These are phyloP conservation scores for Draba incana DNA, from an alignment of 345 rosid species.

Conservation along the genomic window DNA sequence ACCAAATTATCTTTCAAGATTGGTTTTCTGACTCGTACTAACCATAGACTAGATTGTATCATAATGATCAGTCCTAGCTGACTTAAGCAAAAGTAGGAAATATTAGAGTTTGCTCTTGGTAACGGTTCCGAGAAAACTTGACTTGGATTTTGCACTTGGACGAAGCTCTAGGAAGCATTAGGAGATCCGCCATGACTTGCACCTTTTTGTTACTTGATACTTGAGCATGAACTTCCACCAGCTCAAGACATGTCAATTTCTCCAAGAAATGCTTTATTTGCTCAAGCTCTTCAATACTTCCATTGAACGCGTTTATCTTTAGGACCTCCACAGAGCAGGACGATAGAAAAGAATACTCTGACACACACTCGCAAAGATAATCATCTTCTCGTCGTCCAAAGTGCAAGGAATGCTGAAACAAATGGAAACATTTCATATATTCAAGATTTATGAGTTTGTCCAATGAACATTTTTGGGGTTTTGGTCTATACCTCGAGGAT, in stretches of 20 bases:
- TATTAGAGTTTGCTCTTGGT: neutral
- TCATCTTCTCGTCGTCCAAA: neutral
- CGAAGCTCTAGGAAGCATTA: slow-evolving; percentile 8
- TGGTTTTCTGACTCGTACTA: neutral
- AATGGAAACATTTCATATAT: no score
- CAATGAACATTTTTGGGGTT: neutral
- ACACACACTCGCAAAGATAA: neutral
- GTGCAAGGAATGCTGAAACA: neutral
- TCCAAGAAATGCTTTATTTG: slow-evolving; percentile 13
- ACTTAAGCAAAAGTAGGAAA: neutral
- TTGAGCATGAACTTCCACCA: neutral
- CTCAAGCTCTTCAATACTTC: neutral
- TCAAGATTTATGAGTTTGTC: no score
- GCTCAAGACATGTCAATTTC: neutral
- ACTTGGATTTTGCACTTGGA: neutral
- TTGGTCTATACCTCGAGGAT: neutral
- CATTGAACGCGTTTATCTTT: neutral
- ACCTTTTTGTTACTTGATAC: neutral
- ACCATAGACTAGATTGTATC: neutral
- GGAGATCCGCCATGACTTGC: neutral
- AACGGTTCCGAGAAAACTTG: neutral
- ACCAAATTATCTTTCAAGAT: neutral
- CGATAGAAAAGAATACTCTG: neutral
- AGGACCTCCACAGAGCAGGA: slow-evolving; percentile 3
- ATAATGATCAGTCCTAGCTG: neutral